These are phyloP conservation scores for Polyplosphaeria fusca DNA, from an alignment of 495 filamentous ascomycete species.

Conservation along the genomic window DNA sequence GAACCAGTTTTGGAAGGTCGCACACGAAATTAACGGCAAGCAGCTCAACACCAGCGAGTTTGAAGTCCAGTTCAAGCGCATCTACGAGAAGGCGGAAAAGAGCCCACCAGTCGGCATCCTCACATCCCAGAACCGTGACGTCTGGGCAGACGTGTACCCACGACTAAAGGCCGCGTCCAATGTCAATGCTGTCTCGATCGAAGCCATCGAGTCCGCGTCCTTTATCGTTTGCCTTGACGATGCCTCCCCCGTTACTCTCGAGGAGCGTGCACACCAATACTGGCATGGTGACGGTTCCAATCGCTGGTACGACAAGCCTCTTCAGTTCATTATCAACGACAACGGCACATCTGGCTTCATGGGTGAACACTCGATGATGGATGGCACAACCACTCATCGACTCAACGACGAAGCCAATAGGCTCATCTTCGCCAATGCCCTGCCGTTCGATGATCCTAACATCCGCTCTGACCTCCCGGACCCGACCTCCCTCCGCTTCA, in stretches of 20 bases:
- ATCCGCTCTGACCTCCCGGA: slow-evolving; percentile 83
- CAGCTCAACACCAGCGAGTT: slow-evolving; percentile 83
- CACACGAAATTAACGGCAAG: slow-evolving; percentile 70
- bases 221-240: slow-evolving; percentile 96
- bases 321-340: slow-evolving; percentile 97
- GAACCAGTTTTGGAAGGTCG: slow-evolving; percentile 93
- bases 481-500: slow-evolving; percentile 72
- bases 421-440: slow-evolving; percentile 84
- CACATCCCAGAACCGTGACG: slow-evolving; percentile 87
- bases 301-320: slow-evolving; percentile 97
- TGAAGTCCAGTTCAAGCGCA: slow-evolving; percentile 77
- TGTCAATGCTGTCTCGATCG: slow-evolving; percentile 69
- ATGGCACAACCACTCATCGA: slow-evolving; percentile 94
- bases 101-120: slow-evolving; percentile 76
- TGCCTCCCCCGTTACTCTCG: slow-evolving; percentile 84
- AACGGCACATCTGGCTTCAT: slow-evolving; percentile 97
- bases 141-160: slow-evolving; percentile 81
- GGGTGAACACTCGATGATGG: slow-evolving; percentile 99
- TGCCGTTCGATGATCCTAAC: slow-evolving; percentile 72
- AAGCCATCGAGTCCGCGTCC: slow-evolving; percentile 82
- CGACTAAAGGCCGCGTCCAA: slow-evolving; percentile 70
- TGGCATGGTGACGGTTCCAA: slow-evolving; percentile 97
- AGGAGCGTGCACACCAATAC: slow-evolving; percentile 93
- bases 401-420: slow-evolving; percentile 91
- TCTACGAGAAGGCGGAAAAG: slow-evolving; percentile 74